These are phyloP conservation scores for Malassezia cuniculi DNA, from an alignment of 1,284 basidiomycete genomes.

Conservation along the genomic window DNA sequence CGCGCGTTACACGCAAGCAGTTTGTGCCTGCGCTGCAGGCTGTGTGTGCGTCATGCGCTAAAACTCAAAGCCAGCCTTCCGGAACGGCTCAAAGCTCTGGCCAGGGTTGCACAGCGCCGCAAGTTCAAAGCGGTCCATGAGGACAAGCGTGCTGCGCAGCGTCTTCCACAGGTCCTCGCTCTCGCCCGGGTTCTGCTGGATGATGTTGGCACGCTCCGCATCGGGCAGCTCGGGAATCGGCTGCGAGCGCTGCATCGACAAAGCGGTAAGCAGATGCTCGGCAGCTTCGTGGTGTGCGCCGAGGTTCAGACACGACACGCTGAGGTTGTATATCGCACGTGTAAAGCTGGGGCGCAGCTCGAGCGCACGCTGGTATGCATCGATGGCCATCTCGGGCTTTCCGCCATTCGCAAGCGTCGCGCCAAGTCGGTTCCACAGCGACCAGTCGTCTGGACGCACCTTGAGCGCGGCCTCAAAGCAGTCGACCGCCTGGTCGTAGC, in stretches of 20 bases:
- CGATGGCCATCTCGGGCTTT: constrained; percentile 81
- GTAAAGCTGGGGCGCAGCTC: constrained; percentile 88
- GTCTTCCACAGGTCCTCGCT: constrained; percentile 69
- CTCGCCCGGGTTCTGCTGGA: constrained; percentile 22
- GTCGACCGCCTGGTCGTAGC: constrained; percentile 69
- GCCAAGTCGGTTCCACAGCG: constrained; percentile 91
- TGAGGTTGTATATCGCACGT: constrained; percentile 91
- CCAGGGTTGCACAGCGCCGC: constrained; percentile 50
- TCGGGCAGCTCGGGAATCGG: constrained; percentile 36
- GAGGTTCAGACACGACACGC: constrained; percentile 90
- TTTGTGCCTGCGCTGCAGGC: constrained; percentile 6
- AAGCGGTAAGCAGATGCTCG: constrained; percentile 84
- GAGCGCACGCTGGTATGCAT: constrained; percentile 86
- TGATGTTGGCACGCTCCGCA: constrained; percentile 15
- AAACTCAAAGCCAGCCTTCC: constrained; percentile 71
- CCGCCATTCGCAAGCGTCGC: constrained; percentile 90
- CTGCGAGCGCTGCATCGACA: constrained; percentile 59
- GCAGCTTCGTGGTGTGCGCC: constrained; percentile 90
- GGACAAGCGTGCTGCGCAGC: constrained; percentile 56
- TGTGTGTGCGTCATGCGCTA: constrained; percentile 38
- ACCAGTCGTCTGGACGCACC: constrained; percentile 73
- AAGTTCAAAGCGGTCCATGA: constrained; percentile 49
- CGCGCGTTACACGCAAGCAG: constrained; percentile 12
- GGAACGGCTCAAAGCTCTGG: constrained; percentile 57
- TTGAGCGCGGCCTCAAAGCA: constrained; percentile 78